Evolutionary conservation across 2,329 filamentous ascomycete genomes (phyloP), one percentile per base, ranked within the genome.

Genomic region (Aureobasidium lini): DNA sequence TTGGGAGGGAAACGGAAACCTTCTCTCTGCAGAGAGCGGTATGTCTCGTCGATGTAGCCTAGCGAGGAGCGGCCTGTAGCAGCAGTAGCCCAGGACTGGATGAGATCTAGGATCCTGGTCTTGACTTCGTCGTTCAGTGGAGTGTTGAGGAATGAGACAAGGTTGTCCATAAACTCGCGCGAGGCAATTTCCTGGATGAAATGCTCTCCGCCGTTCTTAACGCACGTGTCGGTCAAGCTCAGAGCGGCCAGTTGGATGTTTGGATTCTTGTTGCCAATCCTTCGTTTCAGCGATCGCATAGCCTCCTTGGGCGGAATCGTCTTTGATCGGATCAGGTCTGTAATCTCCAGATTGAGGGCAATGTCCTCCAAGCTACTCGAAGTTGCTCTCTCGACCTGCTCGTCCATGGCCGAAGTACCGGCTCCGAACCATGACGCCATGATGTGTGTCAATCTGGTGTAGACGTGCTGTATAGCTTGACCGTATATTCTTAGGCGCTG

Each of bases 371-470:
- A 81, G 75, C 92, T 97, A 71, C 90, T 96, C 65, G 89, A 87
- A 15, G 94, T 99, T 56, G 94, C 94, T 75, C 88, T 90, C 73
- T 96, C 93, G 70, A 99, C 88, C 81, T 97, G 94, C 77, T 96
- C 92, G 75, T 99, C 94, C 76, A 99, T 82, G 76, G 91, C 90
- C 71, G 87, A 89, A 75, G 90, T 90, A 76, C 86, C 84, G 72
- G 90, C 93, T 66, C 88, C 89, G 73, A 95, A 97, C 93, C 93
- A 99, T 81, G 92, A 91, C 72, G 90, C 87, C 92, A 96, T 96
- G 2, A 15, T 36, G 40, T 81, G 82, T 88, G 59, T 7, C 1
- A 8, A 6, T 29, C 15, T 28, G 18, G 13, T 23, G 16, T 3
- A 8, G n/a, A 31, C 34, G 48, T 29, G 34, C 15, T 52, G 15